These are phyloP conservation scores for Acer saccharum DNA, from an alignment of 345 rosid genomes.

Conservation along the genomic window DNA sequence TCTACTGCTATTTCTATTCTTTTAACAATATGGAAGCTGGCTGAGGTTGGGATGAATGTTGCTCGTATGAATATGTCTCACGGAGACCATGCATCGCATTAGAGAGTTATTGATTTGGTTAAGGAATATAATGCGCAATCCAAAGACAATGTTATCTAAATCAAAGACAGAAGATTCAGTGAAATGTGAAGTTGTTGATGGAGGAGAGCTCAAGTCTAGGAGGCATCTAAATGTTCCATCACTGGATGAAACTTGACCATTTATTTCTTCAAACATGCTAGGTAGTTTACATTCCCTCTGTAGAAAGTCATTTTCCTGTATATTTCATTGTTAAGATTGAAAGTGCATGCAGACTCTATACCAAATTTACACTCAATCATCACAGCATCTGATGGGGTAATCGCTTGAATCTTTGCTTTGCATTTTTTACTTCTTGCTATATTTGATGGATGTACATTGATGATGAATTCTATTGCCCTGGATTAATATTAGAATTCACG, in stretches of 20 bases:
- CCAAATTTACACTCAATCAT: constrained; percentile 93
- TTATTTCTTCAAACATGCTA: no score
- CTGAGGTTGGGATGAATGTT: constrained; percentile 98
- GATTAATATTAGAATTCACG: no score
- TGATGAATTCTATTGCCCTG: no score
- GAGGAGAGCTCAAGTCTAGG: no score
- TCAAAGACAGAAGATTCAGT: no score
- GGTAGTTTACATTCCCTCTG: no score
- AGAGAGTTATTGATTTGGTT: constrained; percentile 94
- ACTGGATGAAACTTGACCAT: no score
- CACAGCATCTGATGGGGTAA: constrained; percentile 99
- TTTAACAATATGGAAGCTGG: constrained; percentile 99
- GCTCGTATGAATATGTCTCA: constrained; percentile 98
- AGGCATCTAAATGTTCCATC: no score
- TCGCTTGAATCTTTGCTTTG: constrained; percentile 24
- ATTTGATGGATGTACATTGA: neutral
- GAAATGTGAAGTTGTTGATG: no score
- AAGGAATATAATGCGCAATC: constrained; percentile 92
- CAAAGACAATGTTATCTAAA: constrained; percentile 86
- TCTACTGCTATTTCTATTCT: no score
- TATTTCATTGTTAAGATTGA: constrained; percentile 95
- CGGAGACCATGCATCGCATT: constrained; percentile 98
- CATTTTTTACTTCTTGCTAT: constrained; percentile 19
- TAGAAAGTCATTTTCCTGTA: no score
- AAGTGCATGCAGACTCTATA: constrained; percentile 97